Conservation (phyloP, 768 basidiomycete genomes). For the Candolleomyces efflorescens region DNA sequence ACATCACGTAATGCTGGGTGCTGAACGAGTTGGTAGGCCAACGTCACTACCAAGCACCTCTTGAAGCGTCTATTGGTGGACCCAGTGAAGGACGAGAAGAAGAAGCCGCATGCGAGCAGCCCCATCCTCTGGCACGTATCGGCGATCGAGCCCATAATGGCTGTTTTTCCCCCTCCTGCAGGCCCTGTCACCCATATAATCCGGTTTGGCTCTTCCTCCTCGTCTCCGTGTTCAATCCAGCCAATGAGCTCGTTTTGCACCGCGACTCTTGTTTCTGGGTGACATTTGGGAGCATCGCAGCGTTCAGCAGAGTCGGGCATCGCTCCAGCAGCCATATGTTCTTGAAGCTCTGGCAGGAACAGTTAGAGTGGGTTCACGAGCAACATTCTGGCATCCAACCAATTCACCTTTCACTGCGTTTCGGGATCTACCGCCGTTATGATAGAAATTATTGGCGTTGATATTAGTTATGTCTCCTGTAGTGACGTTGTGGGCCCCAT, state of each 20-base stretch:
- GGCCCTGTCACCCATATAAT: conserved; percentile 9
- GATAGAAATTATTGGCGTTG: too few relatives aligned
- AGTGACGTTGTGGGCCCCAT: too few relatives aligned
- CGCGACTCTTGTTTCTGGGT: conserved; percentile 6
- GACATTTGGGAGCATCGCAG: not conserved
- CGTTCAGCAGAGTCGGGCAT: conserved; percentile 10
- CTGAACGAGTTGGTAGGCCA: conserved; percentile 2
- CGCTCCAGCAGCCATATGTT: not conserved
- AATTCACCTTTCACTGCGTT: too few relatives aligned
- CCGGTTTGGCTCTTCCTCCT: not conserved
- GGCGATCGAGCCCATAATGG: conserved; percentile 7
- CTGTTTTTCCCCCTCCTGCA: conserved; percentile 11
- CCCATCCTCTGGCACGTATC: conserved; percentile 1
- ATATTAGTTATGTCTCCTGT: too few relatives aligned
- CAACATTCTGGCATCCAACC: too few relatives aligned
- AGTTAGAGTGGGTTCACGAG: not conserved
- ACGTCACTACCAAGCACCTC: not conserved
- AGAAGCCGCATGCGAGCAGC: conserved; percentile 7
- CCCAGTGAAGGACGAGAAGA: conserved; percentile 7
- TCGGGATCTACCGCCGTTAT: too few relatives aligned
- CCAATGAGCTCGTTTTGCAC: conserved; percentile 4
- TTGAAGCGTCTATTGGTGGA: not conserved
- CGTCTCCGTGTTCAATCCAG: not conserved
- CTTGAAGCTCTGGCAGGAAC: not conserved
- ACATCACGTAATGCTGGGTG: not conserved